A percentile compares a stretch with the other conserved stretches of the same genome.
Evolutionary conservation across 805 yeast genomes (phyloP).

Genomic region (Lachancea fermentati): DNA sequence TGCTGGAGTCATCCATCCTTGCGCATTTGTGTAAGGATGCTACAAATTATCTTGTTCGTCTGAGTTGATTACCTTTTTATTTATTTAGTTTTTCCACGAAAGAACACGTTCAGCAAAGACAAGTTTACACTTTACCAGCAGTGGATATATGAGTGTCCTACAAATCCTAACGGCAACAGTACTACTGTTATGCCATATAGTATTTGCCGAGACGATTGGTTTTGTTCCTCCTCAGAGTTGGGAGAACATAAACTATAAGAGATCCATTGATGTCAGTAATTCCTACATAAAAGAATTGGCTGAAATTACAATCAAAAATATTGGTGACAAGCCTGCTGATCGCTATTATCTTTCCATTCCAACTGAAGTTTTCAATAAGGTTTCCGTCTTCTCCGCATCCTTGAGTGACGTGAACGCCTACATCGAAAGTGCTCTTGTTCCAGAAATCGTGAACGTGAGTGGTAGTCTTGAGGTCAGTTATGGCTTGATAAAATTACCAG

Average conservation of each 20-base stretch:
- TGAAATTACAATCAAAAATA: conserved; percentile 53
- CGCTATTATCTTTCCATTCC: conserved; percentile 60
- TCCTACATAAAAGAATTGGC: conserved; percentile 61
- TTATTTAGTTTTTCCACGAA: neutral
- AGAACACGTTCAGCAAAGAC: neutral
- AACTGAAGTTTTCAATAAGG: conserved; percentile 34
- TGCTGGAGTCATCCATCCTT: too few species aligned
- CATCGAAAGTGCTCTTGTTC: conserved; percentile 25
- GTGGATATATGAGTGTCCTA: neutral
- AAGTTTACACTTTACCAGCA: neutral
- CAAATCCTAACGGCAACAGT: neutral
- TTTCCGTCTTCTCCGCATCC: conserved; percentile 43
- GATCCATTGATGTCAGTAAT: conserved; percentile 58
- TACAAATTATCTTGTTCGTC: too few species aligned
- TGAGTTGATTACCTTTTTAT: too few species aligned
- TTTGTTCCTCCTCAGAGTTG: conserved; percentile 23
- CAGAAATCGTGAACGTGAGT: conserved; percentile 20
- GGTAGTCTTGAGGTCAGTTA: conserved; percentile 32
- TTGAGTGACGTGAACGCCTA: conserved; percentile 24
- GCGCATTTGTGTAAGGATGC: too few species aligned
- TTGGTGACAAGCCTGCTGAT: conserved; percentile 45
- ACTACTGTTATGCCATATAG: neutral
- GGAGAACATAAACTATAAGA: conserved; percentile 52
- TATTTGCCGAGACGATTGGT: neutral
- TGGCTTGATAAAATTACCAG: conserved; percentile 50